phyloP scores from a whole-genome alignment of 805 yeast species.

The Lipomyces yamanashiensis region DNA sequence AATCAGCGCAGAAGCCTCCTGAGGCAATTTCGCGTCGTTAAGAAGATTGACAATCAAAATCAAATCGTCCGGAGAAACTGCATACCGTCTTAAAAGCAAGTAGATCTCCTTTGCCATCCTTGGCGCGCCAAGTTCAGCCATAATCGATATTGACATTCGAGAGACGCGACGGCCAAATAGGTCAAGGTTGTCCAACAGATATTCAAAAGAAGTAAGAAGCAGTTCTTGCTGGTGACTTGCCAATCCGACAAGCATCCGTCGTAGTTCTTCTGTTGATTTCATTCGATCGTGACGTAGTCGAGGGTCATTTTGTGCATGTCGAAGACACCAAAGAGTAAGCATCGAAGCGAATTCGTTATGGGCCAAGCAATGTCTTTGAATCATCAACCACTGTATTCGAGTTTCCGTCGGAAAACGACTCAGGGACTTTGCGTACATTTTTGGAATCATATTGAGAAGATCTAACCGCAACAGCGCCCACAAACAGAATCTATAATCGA shows the following conservation, averaged over 20 bases:
- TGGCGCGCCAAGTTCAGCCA: constrained; percentile 20
- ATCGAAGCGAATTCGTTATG: constrained; percentile 15
- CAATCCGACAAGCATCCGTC: constrained; percentile 12
- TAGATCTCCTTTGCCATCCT: constrained; percentile 15
- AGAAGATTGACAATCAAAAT: constrained; percentile 8
- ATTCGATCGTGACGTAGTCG: constrained; percentile 3
- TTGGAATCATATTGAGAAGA: constrained; percentile 7
- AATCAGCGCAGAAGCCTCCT: constrained; percentile 18
- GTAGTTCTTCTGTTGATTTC: background rate
- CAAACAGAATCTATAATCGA: constrained; percentile 28
- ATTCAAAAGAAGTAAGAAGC: background rate
- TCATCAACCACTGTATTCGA: constrained; percentile 26
- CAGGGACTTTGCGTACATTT: constrained; percentile 11
- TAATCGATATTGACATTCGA: constrained; percentile 9
- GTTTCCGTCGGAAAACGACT: constrained; percentile 7
- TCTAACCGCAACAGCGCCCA: constrained; percentile 32
- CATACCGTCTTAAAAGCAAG: constrained; percentile 1
- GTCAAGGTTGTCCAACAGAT: background rate
- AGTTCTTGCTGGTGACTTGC: constrained; percentile 2
- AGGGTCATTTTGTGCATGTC: constrained; percentile 15
- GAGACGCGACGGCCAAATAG: constrained; percentile 21
- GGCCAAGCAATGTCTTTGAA: constrained; percentile 9
- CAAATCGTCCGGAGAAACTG: constrained; percentile 15
- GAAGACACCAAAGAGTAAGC: constrained; percentile 18
- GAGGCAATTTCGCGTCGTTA: background rate